These are phyloP conservation scores for Globisporangium mamillatum DNA, from an alignment of 352 stramenopile genomes.

Conservation along the genomic window DNA sequence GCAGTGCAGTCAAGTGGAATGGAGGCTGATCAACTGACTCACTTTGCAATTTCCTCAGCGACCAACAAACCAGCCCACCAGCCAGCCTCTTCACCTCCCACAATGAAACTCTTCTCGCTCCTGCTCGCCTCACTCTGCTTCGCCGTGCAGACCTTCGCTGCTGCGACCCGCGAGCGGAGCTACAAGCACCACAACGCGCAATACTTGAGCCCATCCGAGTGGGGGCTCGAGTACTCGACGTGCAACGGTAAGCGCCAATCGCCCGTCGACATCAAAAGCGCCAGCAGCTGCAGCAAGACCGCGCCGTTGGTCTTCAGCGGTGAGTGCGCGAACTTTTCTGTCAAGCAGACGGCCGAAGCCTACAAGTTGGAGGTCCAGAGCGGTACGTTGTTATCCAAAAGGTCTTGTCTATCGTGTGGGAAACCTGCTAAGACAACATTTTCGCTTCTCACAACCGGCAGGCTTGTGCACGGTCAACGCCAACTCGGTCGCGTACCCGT, in stretches of 20 bases:
- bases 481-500: conserved; percentile 14
- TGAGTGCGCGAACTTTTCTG: background rate
- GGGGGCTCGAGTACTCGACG: conserved; percentile 9
- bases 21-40: background rate
- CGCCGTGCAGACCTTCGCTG: background rate
- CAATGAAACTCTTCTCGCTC: conserved; percentile 4
- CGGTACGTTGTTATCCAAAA: background rate
- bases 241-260: conserved; percentile 13
- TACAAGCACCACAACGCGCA: conserved; percentile 3
- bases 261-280: conserved; percentile 12
- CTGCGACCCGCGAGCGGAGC: conserved; percentile 3
- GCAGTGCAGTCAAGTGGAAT: no score
- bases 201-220: conserved; percentile 8
- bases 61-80: background rate
- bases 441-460: no score
- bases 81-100: no score
- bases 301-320: conserved; percentile 8
- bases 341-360: conserved; percentile 4
- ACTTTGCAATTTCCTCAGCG: background rate
- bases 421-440: no score
- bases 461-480: background rate
- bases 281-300: background rate
- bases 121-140: background rate
- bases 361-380: conserved; percentile 8
- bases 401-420: no score